Evolutionary conservation across 768 basidiomycete genomes (phyloP).

Genomic region (Royoungia palumana): DNA sequence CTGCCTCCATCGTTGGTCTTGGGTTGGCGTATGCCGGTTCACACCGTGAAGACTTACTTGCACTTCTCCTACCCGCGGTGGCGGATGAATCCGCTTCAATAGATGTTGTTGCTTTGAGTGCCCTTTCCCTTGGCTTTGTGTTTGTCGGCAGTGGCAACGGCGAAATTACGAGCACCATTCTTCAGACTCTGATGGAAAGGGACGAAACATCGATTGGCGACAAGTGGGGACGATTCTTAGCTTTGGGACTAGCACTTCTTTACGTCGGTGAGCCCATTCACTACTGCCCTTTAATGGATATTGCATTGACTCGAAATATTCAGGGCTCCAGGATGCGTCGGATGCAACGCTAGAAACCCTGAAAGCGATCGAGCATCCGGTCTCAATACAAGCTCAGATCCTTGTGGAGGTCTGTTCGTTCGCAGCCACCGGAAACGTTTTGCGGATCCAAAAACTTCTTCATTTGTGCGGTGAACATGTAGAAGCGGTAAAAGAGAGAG

Average conservation of each 20-base stretch:
- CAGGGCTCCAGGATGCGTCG: conserved; percentile 88
- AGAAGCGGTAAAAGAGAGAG: conserved; percentile 42
- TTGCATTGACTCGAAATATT: conserved; percentile 5
- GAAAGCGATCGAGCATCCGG: conserved; percentile 89
- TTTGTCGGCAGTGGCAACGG: conserved; percentile 95
- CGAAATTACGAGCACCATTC: conserved; percentile 83
- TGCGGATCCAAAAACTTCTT: conserved; percentile 88
- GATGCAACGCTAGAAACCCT: conserved; percentile 93
- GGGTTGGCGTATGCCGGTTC: conserved; percentile 95
- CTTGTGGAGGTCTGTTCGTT: conserved; percentile 92
- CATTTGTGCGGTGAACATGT: conserved; percentile 94
- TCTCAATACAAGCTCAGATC: conserved; percentile 87
- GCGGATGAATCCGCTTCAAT: conserved; percentile 80
- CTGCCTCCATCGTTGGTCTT: conserved; percentile 86
- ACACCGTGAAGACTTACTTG: conserved; percentile 79
- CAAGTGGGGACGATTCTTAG: conserved; percentile 94
- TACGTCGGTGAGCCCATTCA: conserved; percentile 67
- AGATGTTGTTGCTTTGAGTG: conserved; percentile 84
- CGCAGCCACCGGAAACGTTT: conserved; percentile 92
- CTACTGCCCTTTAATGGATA: neutral
- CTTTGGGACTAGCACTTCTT: conserved; percentile 81
- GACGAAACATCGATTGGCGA: conserved; percentile 75
- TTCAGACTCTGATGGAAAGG: conserved; percentile 89
- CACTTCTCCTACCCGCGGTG: conserved; percentile 74
- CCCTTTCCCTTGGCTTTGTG: conserved; percentile 89